Conservation (phyloP, 768 basidiomycete genomes). For the Lactifluus subvellereus region DNA sequence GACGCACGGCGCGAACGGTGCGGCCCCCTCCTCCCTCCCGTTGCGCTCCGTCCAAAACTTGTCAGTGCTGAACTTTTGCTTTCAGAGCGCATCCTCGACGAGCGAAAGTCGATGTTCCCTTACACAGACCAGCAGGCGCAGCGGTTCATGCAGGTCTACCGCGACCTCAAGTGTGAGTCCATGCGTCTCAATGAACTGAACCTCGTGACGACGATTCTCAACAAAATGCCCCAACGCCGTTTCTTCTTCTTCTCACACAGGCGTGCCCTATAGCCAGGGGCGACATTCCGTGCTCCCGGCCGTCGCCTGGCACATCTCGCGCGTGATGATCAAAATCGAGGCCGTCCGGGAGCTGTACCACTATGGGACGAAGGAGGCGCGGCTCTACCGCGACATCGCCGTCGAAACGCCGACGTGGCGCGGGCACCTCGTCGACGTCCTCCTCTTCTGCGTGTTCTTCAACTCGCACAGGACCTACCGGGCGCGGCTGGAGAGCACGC, state of each 20-base stretch:
- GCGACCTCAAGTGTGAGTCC: slow-evolving; percentile 11
- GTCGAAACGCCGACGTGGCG: slow-evolving; percentile 4
- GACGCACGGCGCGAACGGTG: slow-evolving; percentile 8
- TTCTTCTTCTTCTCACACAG: neutral
- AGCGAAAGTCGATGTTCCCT: slow-evolving; percentile 13
- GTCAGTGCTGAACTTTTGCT: neutral
- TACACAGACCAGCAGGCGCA: slow-evolving; percentile 13
- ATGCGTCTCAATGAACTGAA: too few species aligned
- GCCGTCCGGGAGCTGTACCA: slow-evolving; percentile 5
- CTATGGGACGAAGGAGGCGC: slow-evolving; percentile 10
- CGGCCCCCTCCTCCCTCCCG: neutral
- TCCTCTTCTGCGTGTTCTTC: slow-evolving; percentile 10
- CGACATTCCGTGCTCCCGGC: neutral
- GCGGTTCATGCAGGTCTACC: slow-evolving; percentile 14
- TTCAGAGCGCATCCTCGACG: slow-evolving; percentile 12
- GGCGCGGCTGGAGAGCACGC: slow-evolving; percentile 4
- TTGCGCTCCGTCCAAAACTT: neutral
- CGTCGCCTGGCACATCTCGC: slow-evolving; percentile 15
- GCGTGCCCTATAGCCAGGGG: neutral
- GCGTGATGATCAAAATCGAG: slow-evolving; percentile 13
- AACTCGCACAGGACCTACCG: slow-evolving; percentile 11
- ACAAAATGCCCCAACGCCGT: too few species aligned
- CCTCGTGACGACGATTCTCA: too few species aligned
- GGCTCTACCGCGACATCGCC: slow-evolving; percentile 11
- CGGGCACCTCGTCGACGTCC: neutral